Evolutionary conservation across 1,284 basidiomycete genomes (phyloP), one percentile per base, ranked within the genome.

Genomic region (Marasmius fiardii): DNA sequence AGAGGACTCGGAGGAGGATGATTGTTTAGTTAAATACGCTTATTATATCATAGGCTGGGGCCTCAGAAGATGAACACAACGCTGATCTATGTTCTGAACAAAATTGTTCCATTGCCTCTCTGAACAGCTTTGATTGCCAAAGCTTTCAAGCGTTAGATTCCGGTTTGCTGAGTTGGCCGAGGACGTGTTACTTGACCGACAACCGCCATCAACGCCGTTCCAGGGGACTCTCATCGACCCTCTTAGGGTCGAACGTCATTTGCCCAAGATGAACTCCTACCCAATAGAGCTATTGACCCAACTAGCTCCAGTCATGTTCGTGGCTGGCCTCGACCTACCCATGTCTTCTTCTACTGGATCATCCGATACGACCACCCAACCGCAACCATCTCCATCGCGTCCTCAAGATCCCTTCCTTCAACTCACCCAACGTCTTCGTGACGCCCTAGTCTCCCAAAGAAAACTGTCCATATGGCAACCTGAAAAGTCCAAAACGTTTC

Each of bases 241-340:
- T 24, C 20, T 11, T 14, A 8, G 11, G 26, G 44, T 20, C 12
- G 12, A 20, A 44, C 18, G 18, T 16, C 7, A 8, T 21, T 45
- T n/a, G 31, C 33, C 24, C 35, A 24, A 61, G 54, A 95, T 95
- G 93, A 95, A 95, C 71, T 93, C 92, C 24, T 95, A 95, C 74
- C 92, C 92, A 12, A 77, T 82, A 56, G 92, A 94, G 72, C 76
- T 95, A 56, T 77, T 95, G 60, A 78, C 82, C 43, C 94, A 96
- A 69, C 83, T 93, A 51, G 86, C 85, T 35, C 95, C 95, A 23
- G 85, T 96, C 51, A 91, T 97, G 90, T 96, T 96, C 67, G 88
- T 95, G 28, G 92, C 92, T 23, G 94, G 95, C 0, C 80, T 97
- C 35, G 85, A 85, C 56, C 55, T 59, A 48, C 54, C 50, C 11